Evolutionary conservation across 441 rosid genomes (phyloP), one percentile per base, ranked within the genome.

Genomic region (Euphorbia corollata): DNA sequence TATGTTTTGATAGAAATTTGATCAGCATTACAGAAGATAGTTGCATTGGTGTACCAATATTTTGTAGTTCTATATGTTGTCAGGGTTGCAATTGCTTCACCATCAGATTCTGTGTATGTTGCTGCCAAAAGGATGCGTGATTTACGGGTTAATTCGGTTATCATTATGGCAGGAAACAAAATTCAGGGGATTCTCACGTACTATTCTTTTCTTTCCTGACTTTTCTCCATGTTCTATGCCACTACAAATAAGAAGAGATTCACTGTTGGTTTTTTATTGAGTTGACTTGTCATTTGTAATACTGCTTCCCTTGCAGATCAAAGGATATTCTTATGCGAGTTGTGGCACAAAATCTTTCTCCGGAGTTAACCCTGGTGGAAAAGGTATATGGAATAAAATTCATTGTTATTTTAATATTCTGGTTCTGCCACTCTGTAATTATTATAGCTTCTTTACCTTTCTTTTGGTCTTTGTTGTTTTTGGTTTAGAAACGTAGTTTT

Each of bases 291-390:
- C 43, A 8, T n/a, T 55, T 53, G 13, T 70, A 34, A 53, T 73
- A 61, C 69, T 72, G 41, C 51, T 75, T 23, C 51, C 34, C 50
- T 50, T 78, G 81, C 84, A 89, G 96, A 68, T 93, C 99, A 13
- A 93, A 91, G 75, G 99, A 93, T 82, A 87, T 93, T 71, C 91
- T 93, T 10, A 86, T 91, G 92, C 86, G 97, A 59, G 99, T 91
- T 56, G 99, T 93, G 69, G 96, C 99, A 2, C 97, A 87, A 74
- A 93, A 86, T 72, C 80, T 91, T 60, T 89, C 97, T 68, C 99
- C 99, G 10, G 97, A 86, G 59, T 69, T 83, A 56, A 93, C 99
- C 70, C 78, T 78, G 47, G 94, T 91, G 30, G 98, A 92, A 82
- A 92, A 89, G 87, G 96, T 88, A 47, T 66, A 27, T 15, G 41